A percentile compares a stretch with the other conserved stretches of the same genome.
phyloP scores from a whole-genome alignment of 257 asterid genomes.

The Rauvolfia tetraphylla region DNA sequence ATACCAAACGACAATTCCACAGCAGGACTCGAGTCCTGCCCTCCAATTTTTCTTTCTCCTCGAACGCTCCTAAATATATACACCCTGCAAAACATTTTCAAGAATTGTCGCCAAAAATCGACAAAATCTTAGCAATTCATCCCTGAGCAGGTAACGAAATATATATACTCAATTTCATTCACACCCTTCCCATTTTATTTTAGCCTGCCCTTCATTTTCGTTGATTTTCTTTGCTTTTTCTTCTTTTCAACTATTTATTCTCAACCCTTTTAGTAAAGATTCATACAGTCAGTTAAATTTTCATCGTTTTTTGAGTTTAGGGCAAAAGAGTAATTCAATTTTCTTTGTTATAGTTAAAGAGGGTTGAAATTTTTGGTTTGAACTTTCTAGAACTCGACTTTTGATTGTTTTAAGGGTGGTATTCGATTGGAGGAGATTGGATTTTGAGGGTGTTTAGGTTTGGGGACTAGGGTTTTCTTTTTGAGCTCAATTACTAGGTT shows the following conservation, averaged over 20 bases:
- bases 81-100: background rate
- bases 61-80: background rate
- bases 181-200: conserved; percentile 14
- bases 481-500: conserved; percentile 5
- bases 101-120: background rate
- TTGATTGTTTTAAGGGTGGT: background rate
- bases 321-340: background rate
- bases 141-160: conserved; percentile 14
- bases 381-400: background rate
- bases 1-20: background rate
- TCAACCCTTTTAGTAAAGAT: background rate
- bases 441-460: background rate
- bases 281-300: background rate
- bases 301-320: background rate
- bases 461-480: background rate
- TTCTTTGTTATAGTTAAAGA: background rate
- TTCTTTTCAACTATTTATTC: background rate
- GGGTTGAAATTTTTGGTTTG: conserved; percentile 1
- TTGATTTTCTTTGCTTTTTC: background rate
- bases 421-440: conserved; percentile 6
- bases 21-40: too few species aligned
- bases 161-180: conserved; percentile 12
- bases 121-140: conserved; percentile 2
- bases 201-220: background rate
- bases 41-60: conserved; percentile 2